Base-by-base conservation (phyloP, 805 yeast genomes). In the Metahyphopichia silvanorum region DNA sequence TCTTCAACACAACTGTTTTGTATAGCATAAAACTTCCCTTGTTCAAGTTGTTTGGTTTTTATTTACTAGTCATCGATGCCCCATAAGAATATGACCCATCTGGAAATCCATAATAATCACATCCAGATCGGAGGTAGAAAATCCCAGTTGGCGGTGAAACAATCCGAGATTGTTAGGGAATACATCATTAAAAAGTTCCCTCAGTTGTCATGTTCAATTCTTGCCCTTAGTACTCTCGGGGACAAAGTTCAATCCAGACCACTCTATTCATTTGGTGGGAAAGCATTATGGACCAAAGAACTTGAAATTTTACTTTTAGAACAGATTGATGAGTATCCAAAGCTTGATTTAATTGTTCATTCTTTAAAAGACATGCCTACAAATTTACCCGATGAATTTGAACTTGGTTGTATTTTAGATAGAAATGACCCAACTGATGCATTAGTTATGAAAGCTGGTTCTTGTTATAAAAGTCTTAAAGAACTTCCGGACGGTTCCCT, bases 351-450 rank as follows among this genome's bases (percentile, higher is more conserved):
- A 60, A 82, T 93, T 52, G 98, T 91, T 23, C 98, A 93, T 57
- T 86, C 96, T 3, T 69, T 93, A 45, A 93, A 93, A 57, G 98
- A 89, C 61, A 73, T 78, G 77, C 98, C 98, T 22, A 93, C 98
- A 1, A 62, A 75, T 33, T 66, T 93, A 43, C 98, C 98, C 0
- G 88, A 83, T 16, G 94, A 86, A 33, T 93, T 89, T 47, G 88
- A 82, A 53, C 59, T 93, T 27, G 98, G 96, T 12, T 86, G 95
- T 47, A 79, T 93, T 36, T 71, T 87, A 29, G 70, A 79, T 53
- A 74, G 98, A 51, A 91, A 83, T 53, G 97, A 91, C 53, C 97
- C 98, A 10, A 74, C 95, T 36, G 98, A 93, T 59, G 96, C 96
- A 9, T 65, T 91, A 6, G 76, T 86, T 29, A 82, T 91, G 91